Evolutionary conservation across 345 rosid species (phyloP), one percentile per base, ranked within the genome.

Genomic region (Geranium brycei): DNA sequence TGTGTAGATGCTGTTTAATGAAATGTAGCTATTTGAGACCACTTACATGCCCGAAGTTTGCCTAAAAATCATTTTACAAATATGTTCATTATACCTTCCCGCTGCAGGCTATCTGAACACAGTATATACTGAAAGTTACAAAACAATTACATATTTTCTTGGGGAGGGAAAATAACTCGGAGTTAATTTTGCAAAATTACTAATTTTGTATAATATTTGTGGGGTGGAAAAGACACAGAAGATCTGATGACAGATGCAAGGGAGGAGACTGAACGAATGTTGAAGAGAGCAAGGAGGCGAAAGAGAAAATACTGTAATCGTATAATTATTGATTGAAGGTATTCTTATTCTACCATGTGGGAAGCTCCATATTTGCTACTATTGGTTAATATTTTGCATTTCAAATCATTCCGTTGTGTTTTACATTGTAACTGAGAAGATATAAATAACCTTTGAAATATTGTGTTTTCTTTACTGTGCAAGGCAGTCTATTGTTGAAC

Each of bases 321-420:
- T 61, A 88, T 95, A 62, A 78, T 91, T 71, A 91, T 95, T 63
- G 77, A 82, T 72, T 91, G 76, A 84, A 81, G 87, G 87, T 72
- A 81, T 7, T 41, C 41, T 58, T 16, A 38, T 5, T 51, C 59
- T 62, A 55, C 10, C 4, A 56, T 38, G 23, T 7, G 55, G 65
- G 11, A 35, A 19, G 60, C 14, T 18, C 41, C 55, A 12, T 10
- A n/a, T 62, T 62, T 55, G n/a, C 35, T 47, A 47, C 13, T 47
- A 8, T 47, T 2, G 7, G 53, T 13, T 6, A 47, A 47, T 5
- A 38, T 5, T 47, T 47, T 6, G 14, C 53, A 47, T 47, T 47
- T 47, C 53, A 47, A 47, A 47, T 47, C 53, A 47, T 8, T 47
- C 53, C 12, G 11, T 47, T 47, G 53, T 11, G 53, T 47, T 47